Percentiles rank a stretch among this genome's conserved stretches.
phyloP scores from a whole-genome alignment of 139 green algal genomes.

The Asterochloris erici region DNA sequence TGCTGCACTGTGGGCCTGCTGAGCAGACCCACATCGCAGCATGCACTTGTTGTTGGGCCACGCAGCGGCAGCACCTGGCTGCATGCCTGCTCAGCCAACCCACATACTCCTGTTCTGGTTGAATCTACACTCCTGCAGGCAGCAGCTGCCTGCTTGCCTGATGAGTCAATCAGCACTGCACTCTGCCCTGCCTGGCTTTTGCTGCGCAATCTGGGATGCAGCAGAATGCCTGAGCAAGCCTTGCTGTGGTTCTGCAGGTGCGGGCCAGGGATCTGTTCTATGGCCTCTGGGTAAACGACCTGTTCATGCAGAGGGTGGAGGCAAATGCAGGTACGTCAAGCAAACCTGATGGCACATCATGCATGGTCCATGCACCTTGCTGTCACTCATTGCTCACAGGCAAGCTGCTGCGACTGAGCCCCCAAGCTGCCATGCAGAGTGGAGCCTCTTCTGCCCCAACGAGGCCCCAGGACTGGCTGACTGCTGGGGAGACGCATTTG shows the following conservation, averaged over 20 bases:
- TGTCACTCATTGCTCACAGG: neutral
- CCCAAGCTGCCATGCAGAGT: conserved; percentile 62
- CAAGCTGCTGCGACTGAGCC: conserved; percentile 27
- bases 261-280: conserved; percentile 98
- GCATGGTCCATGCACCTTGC: neutral
- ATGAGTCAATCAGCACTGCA: too few relatives aligned
- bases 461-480: conserved; percentile 94
- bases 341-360: neutral
- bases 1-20: too few relatives aligned
- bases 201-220: too few relatives aligned
- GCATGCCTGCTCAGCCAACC: too few relatives aligned
- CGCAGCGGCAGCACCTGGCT: too few relatives aligned
- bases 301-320: conserved; percentile 93
- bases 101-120: too few relatives aligned
- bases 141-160: too few relatives aligned
- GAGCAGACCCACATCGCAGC: too few relatives aligned
- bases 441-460: conserved; percentile 98
- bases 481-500: conserved; percentile 92
- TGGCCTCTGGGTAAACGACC: conserved; percentile 94
- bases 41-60: too few relatives aligned
- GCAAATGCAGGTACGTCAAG: conserved; percentile 17
- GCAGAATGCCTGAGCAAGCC: too few relatives aligned
- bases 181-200: too few relatives aligned
- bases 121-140: too few relatives aligned
- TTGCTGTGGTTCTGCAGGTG: conserved; percentile 44